Base-by-base conservation (phyloP, 805 yeast species). In the Isabelozyma pseudorhagii region DNA sequence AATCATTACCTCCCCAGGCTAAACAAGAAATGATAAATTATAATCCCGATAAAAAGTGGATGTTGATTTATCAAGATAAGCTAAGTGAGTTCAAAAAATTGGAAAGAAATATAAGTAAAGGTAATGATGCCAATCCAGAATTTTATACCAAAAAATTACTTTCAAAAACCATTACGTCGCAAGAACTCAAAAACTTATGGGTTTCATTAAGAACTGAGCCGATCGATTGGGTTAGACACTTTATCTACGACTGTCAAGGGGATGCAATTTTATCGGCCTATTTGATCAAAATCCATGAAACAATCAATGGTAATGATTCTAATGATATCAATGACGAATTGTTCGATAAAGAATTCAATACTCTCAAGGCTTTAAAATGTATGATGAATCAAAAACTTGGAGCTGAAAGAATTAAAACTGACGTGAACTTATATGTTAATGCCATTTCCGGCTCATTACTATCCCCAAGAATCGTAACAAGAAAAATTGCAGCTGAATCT, bases 191-290 rank as follows among this genome's bases (percentile, higher is more conserved):
- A 39, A 88, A 88, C 56, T 76, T 94, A 46, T 89, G 94, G 87
- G 97, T 94, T 5, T 89, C 96, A 44, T 74, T 93, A 41, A 82
- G 98, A 54, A 90, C 98, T 0, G 98, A 93, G 63, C 91, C 92
- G 21, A 71, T 74, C 15, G 77, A 70, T 49, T 93, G 98, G 97
- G 94, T 89, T 0, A 76, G 81, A 45, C 77, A 74, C 18, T 94
- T 94, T 59, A 75, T 90, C n/a, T 71, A 65, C 52, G 82, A 77
- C 46, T 77, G 81, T 42, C 96, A 89, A 63, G 98, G 98, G 8
- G 90, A 87, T 51, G 78, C 85, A 8, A 87, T 90, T 0, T 75
- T 94, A 46, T 82, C 89, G 7, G 81, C 83, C 13, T 83, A 82
- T 38, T 70, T 74, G 46, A 58, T 60, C 25, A 69, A 71, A 49